Base-by-base conservation (phyloP, 202 grass and related monocot genomes). In the Panicum hallii region DNA sequence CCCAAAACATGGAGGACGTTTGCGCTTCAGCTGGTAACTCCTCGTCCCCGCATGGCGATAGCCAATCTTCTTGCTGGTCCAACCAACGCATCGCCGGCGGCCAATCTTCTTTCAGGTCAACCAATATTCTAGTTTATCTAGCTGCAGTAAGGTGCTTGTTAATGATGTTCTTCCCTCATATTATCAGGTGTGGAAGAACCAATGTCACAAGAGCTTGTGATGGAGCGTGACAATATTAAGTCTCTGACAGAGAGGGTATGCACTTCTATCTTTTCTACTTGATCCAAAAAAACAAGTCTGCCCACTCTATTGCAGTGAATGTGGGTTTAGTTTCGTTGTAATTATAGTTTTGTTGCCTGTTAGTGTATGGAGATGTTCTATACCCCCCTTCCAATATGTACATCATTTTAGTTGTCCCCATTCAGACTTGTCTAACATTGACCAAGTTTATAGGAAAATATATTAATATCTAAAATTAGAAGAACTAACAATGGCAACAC, bases 181-280 rank as follows among this genome's bases (percentile, higher is more conserved):
- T 92, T 88, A 84, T 74, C 77, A 63, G 85, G 20, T 12, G 45
- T 87, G 50, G 93, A 99, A 86, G 63, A 85, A 78, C 85, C 88
- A 47, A 83, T 88, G 75, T 80, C 55, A 15, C 89, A 95, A 30
- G 90, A 96, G 67, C 43, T 96, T 82, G 86, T 89, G 70, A 74
- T 86, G 7, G 93, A 92, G 80, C 85, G 63, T 73, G 91, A 99
- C 76, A 94, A 82, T 68, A 92, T 87, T 32, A 94, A 90, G 84
- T 89, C 78, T 72, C 52, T 99, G 45, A 86, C 86, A 77, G 93
- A 96, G 70, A 91, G 93, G 84, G 97, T 99, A 92, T 16, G 84
- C 20, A 22, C 9, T 48, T 83, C 53, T 64, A 62, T 63, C 4
- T 70, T 67, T 30, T 58, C 28, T 79, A 26, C 70, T 38, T 80